A percentile compares a stretch with the other conserved stretches of the same genome.
Evolutionary conservation across 768 basidiomycete genomes (phyloP).

Genomic region (Hydnomerulius pinastri): DNA sequence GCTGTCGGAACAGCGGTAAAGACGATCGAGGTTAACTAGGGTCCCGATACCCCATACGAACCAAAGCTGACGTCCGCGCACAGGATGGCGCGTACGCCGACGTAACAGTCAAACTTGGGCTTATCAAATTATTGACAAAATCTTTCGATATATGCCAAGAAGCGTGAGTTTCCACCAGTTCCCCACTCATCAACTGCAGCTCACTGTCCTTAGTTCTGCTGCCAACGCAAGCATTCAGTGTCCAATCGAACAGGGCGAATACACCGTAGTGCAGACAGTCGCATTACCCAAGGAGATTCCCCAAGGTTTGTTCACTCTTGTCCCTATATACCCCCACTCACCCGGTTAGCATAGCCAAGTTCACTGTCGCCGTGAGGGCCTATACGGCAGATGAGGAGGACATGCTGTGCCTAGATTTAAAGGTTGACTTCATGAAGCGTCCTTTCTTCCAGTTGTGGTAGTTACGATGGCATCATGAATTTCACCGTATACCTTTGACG

Average conservation of each 20-base stretch:
- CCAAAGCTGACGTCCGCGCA: constrained; percentile 11
- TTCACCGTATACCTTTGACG: neutral
- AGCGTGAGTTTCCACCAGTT: constrained; percentile 62
- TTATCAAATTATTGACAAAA: constrained; percentile 86
- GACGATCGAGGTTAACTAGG: constrained; percentile 60
- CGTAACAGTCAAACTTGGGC: constrained; percentile 90
- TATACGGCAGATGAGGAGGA: constrained; percentile 73
- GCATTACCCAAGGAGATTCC: constrained; percentile 92
- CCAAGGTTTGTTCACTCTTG: constrained; percentile 45
- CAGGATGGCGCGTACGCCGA: constrained; percentile 92
- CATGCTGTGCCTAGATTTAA: constrained; percentile 79
- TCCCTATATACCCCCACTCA: neutral
- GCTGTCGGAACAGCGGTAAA: constrained; percentile 63
- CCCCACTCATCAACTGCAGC: constrained; percentile 1
- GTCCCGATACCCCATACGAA: neutral
- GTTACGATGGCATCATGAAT: constrained; percentile 19
- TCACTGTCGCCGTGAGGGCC: constrained; percentile 66
- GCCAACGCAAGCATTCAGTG: constrained; percentile 80
- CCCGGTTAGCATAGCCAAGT: constrained; percentile 65
- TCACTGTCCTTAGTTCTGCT: constrained; percentile 51
- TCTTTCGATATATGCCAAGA: constrained; percentile 89
- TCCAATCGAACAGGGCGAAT: constrained; percentile 72
- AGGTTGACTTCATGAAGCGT: constrained; percentile 69
- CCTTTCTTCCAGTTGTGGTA: constrained; percentile 31
- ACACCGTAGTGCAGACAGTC: constrained; percentile 82